Evolutionary conservation across 2,329 filamentous ascomycete species (phyloP), one percentile per base, ranked within the genome.

Genomic region (Aspergillus uvarum): DNA sequence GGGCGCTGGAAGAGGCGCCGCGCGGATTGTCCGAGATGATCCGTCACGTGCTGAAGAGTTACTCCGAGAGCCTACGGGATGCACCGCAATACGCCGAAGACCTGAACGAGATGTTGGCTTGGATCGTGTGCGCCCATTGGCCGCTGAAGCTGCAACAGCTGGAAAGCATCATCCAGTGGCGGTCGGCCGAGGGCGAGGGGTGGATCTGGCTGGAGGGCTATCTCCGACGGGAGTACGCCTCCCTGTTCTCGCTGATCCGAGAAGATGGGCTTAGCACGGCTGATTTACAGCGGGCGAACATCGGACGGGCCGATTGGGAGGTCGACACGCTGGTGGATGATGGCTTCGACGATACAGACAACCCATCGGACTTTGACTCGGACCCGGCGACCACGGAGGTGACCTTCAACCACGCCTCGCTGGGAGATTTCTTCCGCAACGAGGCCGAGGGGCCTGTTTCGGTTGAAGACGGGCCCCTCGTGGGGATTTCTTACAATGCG

Each of bases 101-200:
- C 48, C 64, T 82, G n/a, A 81, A 81, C 44, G 79, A 81, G 65
- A 74, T 82, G 61, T 66, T 83, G 4, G 70, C 72, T 10, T 83
- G 81, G 81, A 74, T 78, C 1, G 73, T 79, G 1, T 82, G 79
- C 35, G 79, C 80, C 1, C 72, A 79, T 54, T 72, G 78, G 56
- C 76, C 78, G 0, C 59, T 82, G 47, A 78, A 74, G 0, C 68
- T 83, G 3, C 79, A 77, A 29, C 76, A 81, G 54, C 64, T 82
- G 4, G 81, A 82, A 58, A 72, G 75, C 1, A 72, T 78, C 0
- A 69, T 83, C 21, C 74, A 77, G n/a, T 68, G 82, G 49, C 72
- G 72, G 35, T 79, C 80, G 56, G 74, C 74, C 0, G 78, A 81
- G 16, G 70, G 69, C 10, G 68, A 72, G 21, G 69, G 67, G 11